These are phyloP conservation scores for Parachaetomium inaequale DNA, from an alignment of 495 filamentous ascomycete species.

Conservation along the genomic window DNA sequence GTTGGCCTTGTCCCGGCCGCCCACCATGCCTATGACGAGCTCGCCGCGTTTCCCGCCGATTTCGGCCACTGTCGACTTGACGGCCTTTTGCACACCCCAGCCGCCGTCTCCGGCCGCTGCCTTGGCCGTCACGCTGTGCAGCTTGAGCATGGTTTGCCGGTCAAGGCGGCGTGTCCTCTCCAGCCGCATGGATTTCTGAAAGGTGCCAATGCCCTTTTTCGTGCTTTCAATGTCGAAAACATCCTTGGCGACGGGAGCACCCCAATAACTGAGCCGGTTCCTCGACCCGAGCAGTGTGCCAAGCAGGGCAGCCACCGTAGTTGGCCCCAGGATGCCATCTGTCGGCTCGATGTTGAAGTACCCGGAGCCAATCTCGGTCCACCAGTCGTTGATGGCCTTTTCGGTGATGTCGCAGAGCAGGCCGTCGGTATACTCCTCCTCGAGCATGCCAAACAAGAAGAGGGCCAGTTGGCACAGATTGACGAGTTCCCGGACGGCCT, in stretches of 20 bases:
- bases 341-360: conserved; percentile 86
- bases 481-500: conserved; percentile 81
- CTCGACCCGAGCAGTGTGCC: conserved; percentile 86
- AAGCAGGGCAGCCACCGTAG: conserved; percentile 82
- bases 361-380: conserved; percentile 88
- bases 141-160: conserved; percentile 71
- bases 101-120: conserved; percentile 72
- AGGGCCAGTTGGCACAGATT: conserved; percentile 89
- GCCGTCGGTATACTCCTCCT: conserved; percentile 87
- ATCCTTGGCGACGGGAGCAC: conserved; percentile 85
- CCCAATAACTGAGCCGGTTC: conserved; percentile 74
- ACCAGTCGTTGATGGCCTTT: conserved; percentile 88
- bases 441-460: conserved; percentile 80
- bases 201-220: conserved; percentile 77
- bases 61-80: conserved; percentile 93
- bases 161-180: conserved; percentile 74
- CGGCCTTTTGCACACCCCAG: conserved; percentile 75
- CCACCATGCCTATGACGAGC: conserved; percentile 89
- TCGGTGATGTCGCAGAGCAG: conserved; percentile 92
- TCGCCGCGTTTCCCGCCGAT: conserved; percentile 93
- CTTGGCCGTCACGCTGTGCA: conserved; percentile 81
- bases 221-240: conserved; percentile 79
- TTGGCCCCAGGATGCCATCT: conserved; percentile 88
- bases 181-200: conserved; percentile 86
- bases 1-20: conserved; percentile 79